Base-by-base conservation (phyloP, 139 green algal genomes). In the Tetradesmus obliquus region DNA sequence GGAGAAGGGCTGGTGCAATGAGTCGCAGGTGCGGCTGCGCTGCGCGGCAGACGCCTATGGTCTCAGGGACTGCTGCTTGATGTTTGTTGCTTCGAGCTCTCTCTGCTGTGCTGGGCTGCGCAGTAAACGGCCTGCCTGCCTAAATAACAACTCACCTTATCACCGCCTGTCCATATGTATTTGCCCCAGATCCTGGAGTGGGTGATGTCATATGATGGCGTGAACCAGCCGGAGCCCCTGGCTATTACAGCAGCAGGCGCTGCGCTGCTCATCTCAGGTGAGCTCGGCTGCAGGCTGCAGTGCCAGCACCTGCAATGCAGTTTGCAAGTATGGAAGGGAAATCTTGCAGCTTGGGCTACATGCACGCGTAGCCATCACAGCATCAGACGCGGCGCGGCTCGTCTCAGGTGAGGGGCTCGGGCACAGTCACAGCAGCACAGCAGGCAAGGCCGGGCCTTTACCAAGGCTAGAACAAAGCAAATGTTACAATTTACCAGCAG, bases 171-270 rank as follows among this genome's bases (percentile, higher is more conserved):
- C 32, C 32, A 45, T 45, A 45, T 45, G 32, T 87, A 55, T 74
- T 24, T 53, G 22, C 12, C 2, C 8, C 97, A 99, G 95, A 91
- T 99, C 69, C 95, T 96, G 66, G 87, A 96, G 85, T 95, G 92
- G 91, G 95, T 99, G 86, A 84, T 99, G 91, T 97, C 91, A 45
- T 99, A 99, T 90, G 98, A 99, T 74, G 95, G 93, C 9, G 84
- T 95, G 32, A 95, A 98, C 93, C 86, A 91, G 15, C 95, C 98
- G 0, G 97, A 99, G 95, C 96, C 98, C 0, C 94, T 99, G 15
- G 98, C 98, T 79, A 99, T 99, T 94, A 99, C 97, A 1, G 97
- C 98, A 32, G 97, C 98, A 0, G 96, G 94, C 32, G 97, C 96
- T 17, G 96, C 97, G 0, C 95, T 99, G 57, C 93, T 96, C 1